Conservation (phyloP, 2,329 filamentous ascomycete species). For the Penicillium expansum region DNA sequence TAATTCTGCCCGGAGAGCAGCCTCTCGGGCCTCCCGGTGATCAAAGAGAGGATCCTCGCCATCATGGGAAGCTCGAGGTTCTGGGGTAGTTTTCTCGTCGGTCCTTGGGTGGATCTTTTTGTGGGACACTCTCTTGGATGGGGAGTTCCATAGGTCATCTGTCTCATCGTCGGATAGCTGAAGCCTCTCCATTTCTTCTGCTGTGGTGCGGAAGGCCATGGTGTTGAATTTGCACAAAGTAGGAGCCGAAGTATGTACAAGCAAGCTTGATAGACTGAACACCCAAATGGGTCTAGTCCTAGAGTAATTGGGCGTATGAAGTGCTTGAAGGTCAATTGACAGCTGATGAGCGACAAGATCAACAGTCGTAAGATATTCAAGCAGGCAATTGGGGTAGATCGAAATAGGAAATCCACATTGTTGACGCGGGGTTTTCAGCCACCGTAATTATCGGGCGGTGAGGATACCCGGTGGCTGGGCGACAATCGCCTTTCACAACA, state of each 20-base stretch:
- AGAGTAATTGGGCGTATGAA: neutral
- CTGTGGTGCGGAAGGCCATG: conserved; percentile 39
- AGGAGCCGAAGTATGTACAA: neutral
- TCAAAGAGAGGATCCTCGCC: conserved; percentile 56
- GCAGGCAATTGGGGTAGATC: conserved; percentile 2
- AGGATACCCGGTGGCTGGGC: conserved; percentile 22
- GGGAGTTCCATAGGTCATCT: conserved; percentile 59
- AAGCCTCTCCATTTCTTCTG: conserved; percentile 52
- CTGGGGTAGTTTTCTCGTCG: conserved; percentile 35
- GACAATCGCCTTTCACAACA: conserved; percentile 19
- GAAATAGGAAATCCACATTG: conserved; percentile 18
- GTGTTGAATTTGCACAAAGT: conserved; percentile 18
- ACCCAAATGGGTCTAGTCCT: neutral
- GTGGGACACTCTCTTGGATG: conserved; percentile 40
- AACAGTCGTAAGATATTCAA: neutral
- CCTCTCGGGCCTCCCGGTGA: conserved; percentile 67
- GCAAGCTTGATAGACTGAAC: neutral
- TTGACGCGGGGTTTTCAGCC: conserved; percentile 15
- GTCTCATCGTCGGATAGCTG: conserved; percentile 55
- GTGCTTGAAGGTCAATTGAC: neutral
- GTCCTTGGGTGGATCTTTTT: conserved; percentile 33
- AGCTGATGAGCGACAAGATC: neutral
- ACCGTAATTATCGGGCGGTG: conserved; percentile 17
- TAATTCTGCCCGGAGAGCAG: conserved; percentile 72
- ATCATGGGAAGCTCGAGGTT: conserved; percentile 42